Conservation (phyloP, 208 protist species). For the Vickermania spadyakhi region DNA sequence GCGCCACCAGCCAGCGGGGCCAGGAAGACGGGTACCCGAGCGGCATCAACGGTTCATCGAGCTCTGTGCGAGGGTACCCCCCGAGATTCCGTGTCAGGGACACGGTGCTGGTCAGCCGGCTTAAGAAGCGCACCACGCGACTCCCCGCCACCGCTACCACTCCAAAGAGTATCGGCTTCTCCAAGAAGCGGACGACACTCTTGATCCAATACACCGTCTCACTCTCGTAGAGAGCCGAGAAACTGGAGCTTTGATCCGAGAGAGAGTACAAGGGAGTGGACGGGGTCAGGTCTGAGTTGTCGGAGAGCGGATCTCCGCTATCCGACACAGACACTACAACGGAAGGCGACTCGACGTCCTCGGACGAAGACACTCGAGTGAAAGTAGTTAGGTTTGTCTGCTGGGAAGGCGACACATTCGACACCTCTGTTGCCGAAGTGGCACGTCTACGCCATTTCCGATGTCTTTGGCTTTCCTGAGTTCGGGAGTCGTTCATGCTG, state of each 20-base stretch:
- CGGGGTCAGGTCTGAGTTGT: neutral
- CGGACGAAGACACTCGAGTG: too few species aligned
- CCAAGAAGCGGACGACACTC: neutral
- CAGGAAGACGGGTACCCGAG: neutral
- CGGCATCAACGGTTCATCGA: neutral
- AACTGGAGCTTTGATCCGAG: neutral
- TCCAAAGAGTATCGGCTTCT: neutral
- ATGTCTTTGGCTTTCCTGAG: too few species aligned
- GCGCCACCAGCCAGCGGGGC: slow-evolving; percentile 12
- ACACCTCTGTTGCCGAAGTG: too few species aligned
- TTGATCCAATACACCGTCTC: neutral
- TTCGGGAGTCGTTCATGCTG: too few species aligned
- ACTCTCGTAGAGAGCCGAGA: neutral
- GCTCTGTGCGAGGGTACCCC: neutral
- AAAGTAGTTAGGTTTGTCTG: too few species aligned
- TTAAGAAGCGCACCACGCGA: neutral
- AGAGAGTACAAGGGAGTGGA: neutral
- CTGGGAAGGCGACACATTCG: too few species aligned
- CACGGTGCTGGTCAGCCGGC: neutral
- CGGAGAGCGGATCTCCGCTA: too few species aligned
- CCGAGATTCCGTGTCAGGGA: neutral
- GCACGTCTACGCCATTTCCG: too few species aligned
- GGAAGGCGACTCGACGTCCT: too few species aligned
- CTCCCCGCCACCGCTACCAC: neutral
- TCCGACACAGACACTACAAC: too few species aligned